A percentile compares a stretch with the other conserved stretches of the same genome.
phyloP scores from a whole-genome alignment of 805 yeast species.

The Saccharomycopsis babjevae region DNA sequence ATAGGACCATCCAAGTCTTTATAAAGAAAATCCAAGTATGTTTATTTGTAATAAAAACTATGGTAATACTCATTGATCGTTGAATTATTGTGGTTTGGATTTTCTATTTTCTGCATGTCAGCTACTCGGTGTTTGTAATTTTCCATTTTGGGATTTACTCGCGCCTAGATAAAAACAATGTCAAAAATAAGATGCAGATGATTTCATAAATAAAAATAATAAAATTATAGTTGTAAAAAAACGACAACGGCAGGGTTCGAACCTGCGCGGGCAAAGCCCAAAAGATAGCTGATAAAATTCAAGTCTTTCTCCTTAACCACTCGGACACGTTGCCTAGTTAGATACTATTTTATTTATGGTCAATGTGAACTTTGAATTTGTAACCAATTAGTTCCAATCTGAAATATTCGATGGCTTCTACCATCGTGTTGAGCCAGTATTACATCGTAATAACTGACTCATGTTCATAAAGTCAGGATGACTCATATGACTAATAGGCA shows the following conservation, averaged over 20 bases:
- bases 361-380: constrained; percentile 24
- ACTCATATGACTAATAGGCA: too few relatives aligned
- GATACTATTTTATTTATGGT: constrained; percentile 7
- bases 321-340: constrained; percentile 18
- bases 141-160: background rate
- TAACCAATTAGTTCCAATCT: background rate
- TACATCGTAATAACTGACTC: too few relatives aligned
- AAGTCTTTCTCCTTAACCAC: constrained; percentile 20
- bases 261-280: constrained; percentile 55
- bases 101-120: background rate
- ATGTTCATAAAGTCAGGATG: too few relatives aligned
- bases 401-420: too few relatives aligned
- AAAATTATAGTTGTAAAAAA: background rate
- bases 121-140: background rate
- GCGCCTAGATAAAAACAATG: background rate
- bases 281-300: constrained; percentile 44
- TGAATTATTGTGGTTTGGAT: background rate
- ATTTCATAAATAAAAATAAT: constrained; percentile 25
- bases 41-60: background rate
- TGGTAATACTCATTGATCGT: background rate
- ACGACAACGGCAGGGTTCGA: constrained; percentile 70
- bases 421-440: too few relatives aligned
- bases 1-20: background rate
- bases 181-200: background rate
- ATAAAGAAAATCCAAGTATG: background rate